Base-by-base conservation (phyloP, 352 stramenopile species). In the Plasmopara viticola region DNA sequence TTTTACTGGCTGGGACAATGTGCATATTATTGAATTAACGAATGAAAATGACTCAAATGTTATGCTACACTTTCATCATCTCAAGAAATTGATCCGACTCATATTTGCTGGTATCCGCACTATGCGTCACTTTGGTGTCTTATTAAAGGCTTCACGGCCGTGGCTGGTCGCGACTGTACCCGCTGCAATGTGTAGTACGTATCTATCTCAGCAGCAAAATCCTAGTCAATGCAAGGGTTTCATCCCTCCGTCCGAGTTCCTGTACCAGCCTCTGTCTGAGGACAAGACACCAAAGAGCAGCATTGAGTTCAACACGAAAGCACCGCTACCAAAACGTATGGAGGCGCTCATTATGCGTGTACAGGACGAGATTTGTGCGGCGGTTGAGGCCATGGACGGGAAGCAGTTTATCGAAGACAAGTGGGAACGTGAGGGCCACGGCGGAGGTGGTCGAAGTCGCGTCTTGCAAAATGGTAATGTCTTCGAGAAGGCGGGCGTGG, bases 401-500 rank as follows among this genome's bases (percentile, higher is more conserved):
- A 87, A 86, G 37, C 95, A 86, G 62, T 99, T 99, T 74, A 77
- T 78, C 44, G 84, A 96, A 60, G 96, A 99, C 75, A 81, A 81
- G 33, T 99, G 96, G 96, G 86, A 93, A 45, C 86, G 95, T 41
- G 84, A 84, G 31, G 97, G 90, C 58, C 89, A 97, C 53, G 95
- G 96, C 18, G 96, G 96, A 14, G 84, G 84, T 28, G 96, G 96
- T 25, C 96, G 97, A 62, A 98, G 84, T 45, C 82, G 93, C 45
- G 96, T 99, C 34, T 60, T 99, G 51, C 72, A 72, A 70, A 80
- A 94, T 41, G 93, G 94, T 48, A 96, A 97, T 31, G 93, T 98
- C 12, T 98, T 96, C 59, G 96, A 99, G 74, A 99, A 99, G 77
- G 96, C 95, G 5, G 96, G 96, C 37, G 94, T 98, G 15, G 97